These are phyloP conservation scores for Yamadazyma epiphylla DNA, from an alignment of 1,139 yeast genomes.

Conservation along the genomic window DNA sequence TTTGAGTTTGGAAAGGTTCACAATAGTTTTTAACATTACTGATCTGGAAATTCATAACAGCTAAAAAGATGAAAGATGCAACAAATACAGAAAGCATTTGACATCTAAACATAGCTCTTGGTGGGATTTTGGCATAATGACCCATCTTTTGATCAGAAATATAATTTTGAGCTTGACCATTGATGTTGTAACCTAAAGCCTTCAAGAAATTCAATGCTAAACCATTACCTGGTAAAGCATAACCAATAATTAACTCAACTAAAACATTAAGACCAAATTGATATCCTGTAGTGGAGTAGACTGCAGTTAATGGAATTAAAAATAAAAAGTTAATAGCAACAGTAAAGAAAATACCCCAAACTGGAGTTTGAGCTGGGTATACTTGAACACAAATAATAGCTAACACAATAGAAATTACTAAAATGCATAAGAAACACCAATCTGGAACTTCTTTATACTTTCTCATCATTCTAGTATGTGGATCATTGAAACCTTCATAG, in stretches of 20 bases:
- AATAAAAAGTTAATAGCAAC: conserved; percentile 49
- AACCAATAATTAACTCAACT: conserved; percentile 56
- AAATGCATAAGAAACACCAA: conserved; percentile 48
- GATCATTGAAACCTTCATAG: conserved; percentile 36
- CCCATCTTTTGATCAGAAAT: conserved; percentile 52
- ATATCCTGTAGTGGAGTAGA: conserved; percentile 50
- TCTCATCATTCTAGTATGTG: conserved; percentile 53
- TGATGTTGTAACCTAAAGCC: conserved; percentile 54
- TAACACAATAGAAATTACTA: conserved; percentile 40
- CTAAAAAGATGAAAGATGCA: conserved; percentile 43
- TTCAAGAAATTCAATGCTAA: conserved; percentile 54
- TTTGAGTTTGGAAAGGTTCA: conserved; percentile 28
- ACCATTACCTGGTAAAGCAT: conserved; percentile 59
- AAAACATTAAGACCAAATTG: conserved; percentile 51
- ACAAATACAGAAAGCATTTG: conserved; percentile 42
- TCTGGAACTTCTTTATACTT: conserved; percentile 57
- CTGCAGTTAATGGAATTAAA: conserved; percentile 44
- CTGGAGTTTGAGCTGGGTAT: conserved; percentile 44
- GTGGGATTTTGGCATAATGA: conserved; percentile 56
- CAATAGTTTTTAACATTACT: conserved; percentile 36
- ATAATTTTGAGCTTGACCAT: conserved; percentile 54
- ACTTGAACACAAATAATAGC: conserved; percentile 43
- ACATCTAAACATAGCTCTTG: conserved; percentile 53
- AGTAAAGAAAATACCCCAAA: conserved; percentile 53
- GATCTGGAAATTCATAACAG: conserved; percentile 50